These are phyloP conservation scores for Cladosporium sp. DNA, from an alignment of 2,329 filamentous ascomycete species.

Conservation along the genomic window DNA sequence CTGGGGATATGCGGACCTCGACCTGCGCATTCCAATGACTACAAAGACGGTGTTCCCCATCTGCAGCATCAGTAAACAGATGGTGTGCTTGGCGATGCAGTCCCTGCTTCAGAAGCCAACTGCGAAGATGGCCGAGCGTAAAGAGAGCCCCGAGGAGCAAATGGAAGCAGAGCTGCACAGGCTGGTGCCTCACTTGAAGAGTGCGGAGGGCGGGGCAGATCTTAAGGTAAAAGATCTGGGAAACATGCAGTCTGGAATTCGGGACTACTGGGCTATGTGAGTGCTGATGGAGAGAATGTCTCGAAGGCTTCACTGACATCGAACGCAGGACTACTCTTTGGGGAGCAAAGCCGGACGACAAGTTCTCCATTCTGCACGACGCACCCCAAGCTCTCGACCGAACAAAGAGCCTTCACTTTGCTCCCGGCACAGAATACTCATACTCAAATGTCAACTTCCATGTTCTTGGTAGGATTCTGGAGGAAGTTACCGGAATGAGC, in stretches of 20 bases:
- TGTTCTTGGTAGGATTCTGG: conserved; percentile 41
- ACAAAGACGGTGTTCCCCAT: conserved; percentile 44
- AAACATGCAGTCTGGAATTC: conserved; percentile 33
- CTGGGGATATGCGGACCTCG: conserved; percentile 49
- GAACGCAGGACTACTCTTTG: conserved; percentile 39
- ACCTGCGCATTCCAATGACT: conserved; percentile 40
- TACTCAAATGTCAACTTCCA: conserved; percentile 50
- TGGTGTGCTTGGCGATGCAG: conserved; percentile 42
- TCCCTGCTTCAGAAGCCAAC: conserved; percentile 40
- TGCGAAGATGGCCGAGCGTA: conserved; percentile 27
- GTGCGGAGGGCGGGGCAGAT: conserved; percentile 21
- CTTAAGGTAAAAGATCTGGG: conserved; percentile 42
- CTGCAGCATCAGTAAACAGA: conserved; percentile 52
- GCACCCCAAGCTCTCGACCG: conserved; percentile 32
- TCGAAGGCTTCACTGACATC: neutral
- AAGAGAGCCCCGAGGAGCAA: conserved; percentile 22
- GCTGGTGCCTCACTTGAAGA: conserved; percentile 35
- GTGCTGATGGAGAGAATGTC: neutral
- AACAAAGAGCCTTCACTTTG: conserved; percentile 43
- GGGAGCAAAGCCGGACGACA: conserved; percentile 43
- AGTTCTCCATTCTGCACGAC: conserved; percentile 41
- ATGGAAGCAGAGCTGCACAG: conserved; percentile 31
- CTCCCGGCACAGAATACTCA: conserved; percentile 45
- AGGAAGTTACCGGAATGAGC: conserved; percentile 39
- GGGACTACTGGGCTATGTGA: conserved; percentile 16